Conservation (phyloP, 164 flowering plant genomes). For the Malania oleifera region DNA sequence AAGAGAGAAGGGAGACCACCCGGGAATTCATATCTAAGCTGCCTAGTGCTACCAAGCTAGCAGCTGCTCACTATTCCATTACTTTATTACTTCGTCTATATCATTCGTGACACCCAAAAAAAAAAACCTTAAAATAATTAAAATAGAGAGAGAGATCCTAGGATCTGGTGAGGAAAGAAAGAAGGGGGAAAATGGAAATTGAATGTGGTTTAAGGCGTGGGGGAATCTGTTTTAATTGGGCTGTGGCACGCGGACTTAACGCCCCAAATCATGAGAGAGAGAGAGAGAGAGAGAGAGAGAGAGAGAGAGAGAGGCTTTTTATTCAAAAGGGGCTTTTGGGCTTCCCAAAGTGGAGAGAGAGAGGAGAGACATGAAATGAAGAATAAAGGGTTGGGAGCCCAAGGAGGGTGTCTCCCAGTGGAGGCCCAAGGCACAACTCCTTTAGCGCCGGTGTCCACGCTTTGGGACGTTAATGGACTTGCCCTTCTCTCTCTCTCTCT, state of each 20-base stretch:
- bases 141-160: slow-evolving; percentile 15
- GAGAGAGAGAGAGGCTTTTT: slow-evolving; percentile 3
- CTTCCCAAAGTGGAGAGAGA: slow-evolving; percentile 26
- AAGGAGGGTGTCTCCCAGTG: slow-evolving; percentile 54
- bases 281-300: slow-evolving; percentile 9
- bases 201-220: slow-evolving; percentile 35
- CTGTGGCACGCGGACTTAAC: slow-evolving; percentile 54
- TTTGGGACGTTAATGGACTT: too few species aligned
- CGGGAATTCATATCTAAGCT: not conserved
- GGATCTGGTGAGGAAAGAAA: slow-evolving; percentile 37
- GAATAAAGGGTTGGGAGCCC: slow-evolving; percentile 26
- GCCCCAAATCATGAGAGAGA: slow-evolving; percentile 41
- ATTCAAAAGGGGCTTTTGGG: slow-evolving; percentile 26
- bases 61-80: too few species aligned
- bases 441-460: slow-evolving; percentile 90
- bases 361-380: not conserved
- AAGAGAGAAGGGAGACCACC: too few species aligned
- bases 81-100: too few species aligned
- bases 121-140: not conserved
- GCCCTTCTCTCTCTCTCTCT: too few species aligned
- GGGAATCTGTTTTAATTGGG: slow-evolving; percentile 49
- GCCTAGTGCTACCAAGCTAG: too few species aligned
- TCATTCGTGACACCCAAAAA: not conserved
- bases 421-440: slow-evolving; percentile 55
- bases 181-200: slow-evolving; percentile 1